A percentile compares a stretch with the other conserved stretches of the same genome.
These are phyloP conservation scores for Aspergillus brunneoviolaceus DNA, from an alignment of 2,329 filamentous ascomycete species.

Conservation along the genomic window DNA sequence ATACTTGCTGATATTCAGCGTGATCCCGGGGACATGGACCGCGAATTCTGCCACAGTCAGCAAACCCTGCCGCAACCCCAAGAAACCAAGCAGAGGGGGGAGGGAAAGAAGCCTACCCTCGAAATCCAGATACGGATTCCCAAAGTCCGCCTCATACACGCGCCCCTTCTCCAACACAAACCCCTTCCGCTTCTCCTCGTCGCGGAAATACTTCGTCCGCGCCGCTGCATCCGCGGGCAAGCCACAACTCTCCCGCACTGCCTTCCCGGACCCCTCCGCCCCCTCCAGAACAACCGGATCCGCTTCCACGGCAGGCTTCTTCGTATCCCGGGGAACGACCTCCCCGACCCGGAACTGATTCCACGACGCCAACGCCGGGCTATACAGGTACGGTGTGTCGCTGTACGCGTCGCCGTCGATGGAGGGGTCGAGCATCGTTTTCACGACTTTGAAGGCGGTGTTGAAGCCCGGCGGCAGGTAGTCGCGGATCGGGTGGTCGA, in stretches of 20 bases:
- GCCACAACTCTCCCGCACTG: slow-evolving; percentile 47
- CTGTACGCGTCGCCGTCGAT: slow-evolving; percentile 87
- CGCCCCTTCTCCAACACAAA: slow-evolving; percentile 64
- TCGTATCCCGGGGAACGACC: slow-evolving; percentile 11
- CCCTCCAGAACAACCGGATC: slow-evolving; percentile 64
- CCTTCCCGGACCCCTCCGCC: slow-evolving; percentile 55
- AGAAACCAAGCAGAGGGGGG: too few relatives aligned
- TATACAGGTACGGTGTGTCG: slow-evolving; percentile 82
- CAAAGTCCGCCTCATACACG: slow-evolving; percentile 71
- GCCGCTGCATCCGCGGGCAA: slow-evolving; percentile 55
- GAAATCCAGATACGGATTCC: slow-evolving; percentile 90
- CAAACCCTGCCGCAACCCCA: background rate
- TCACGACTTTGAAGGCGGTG: slow-evolving; percentile 79
- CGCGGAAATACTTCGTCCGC: slow-evolving; percentile 62
- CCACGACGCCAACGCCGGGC: slow-evolving; percentile 75
- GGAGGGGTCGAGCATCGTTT: slow-evolving; percentile 87
- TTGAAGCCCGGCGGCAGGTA: slow-evolving; percentile 82
- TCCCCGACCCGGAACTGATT: slow-evolving; percentile 71
- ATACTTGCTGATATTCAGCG: slow-evolving; percentile 37
- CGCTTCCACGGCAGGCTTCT: slow-evolving; percentile 37
- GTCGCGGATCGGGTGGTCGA: slow-evolving; percentile 85
- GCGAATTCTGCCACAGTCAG: slow-evolving; percentile 33
- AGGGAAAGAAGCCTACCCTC: slow-evolving; percentile 50
- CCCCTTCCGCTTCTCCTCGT: slow-evolving; percentile 52
- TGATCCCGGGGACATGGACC: slow-evolving; percentile 39